phyloP scores from a whole-genome alignment of 2,329 filamentous ascomycete genomes.

The Colletotrichum sp. region DNA sequence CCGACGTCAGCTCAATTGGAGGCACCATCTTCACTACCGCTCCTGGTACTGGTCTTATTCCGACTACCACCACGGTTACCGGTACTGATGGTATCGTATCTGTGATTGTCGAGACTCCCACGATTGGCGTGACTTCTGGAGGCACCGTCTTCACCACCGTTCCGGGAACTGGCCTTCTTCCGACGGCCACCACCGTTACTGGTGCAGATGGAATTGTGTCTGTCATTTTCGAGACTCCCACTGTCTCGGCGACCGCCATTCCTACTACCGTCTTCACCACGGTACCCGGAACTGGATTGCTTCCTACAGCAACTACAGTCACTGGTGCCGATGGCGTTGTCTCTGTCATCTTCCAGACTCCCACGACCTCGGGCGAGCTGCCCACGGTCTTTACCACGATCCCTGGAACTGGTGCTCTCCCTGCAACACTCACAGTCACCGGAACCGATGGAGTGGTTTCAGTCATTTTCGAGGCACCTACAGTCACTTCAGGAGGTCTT shows the following conservation, averaged over 20 bases:
- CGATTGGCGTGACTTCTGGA: not conserved
- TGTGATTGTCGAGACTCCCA: not conserved
- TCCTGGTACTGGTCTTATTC: not conserved
- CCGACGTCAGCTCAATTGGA: not conserved
- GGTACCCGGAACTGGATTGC: not conserved
- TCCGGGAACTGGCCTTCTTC: not conserved
- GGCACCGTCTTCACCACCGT: not conserved
- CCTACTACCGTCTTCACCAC: not conserved
- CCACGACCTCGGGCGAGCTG: not conserved
- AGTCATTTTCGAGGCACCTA: not conserved
- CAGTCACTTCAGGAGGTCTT: not conserved
- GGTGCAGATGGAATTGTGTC: not conserved
- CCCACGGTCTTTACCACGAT: slow-evolving; percentile 1
- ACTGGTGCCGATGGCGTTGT: not conserved
- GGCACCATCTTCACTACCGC: not conserved
- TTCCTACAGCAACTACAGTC: not conserved
- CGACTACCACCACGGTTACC: not conserved
- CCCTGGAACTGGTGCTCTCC: not conserved
- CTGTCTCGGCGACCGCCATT: not conserved
- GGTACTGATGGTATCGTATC: not conserved
- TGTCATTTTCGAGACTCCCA: not conserved
- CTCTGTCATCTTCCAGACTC: not conserved
- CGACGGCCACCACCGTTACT: not conserved
- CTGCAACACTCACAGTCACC: not conserved
- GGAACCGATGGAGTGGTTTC: not conserved